A percentile compares a stretch with the other conserved stretches of the same genome.
phyloP scores from a whole-genome alignment of 108 stramenopile genomes.

The Schizochytrium sp. region DNA sequence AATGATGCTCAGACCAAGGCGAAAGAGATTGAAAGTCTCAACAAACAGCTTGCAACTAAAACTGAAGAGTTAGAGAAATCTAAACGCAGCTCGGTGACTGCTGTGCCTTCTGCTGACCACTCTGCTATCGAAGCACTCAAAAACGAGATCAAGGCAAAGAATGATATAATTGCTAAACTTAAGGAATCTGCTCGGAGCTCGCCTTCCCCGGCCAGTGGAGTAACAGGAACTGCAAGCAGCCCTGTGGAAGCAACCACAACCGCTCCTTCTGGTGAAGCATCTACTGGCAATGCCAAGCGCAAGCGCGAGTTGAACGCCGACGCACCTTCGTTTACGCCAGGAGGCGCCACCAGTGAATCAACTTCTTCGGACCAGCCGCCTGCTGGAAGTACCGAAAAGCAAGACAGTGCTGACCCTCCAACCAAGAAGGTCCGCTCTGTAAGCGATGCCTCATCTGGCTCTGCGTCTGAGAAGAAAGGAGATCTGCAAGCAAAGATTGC shows the following conservation, averaged over 20 bases:
- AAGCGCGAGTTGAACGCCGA: slow-evolving; percentile 50
- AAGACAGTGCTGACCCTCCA: neutral
- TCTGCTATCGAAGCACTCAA: neutral
- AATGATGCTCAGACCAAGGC: slow-evolving; percentile 10
- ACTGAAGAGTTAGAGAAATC: slow-evolving; percentile 23
- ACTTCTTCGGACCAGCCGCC: neutral
- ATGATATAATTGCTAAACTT: neutral
- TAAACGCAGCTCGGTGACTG: too few relatives aligned
- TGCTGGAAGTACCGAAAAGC: neutral
- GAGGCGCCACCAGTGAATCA: neutral
- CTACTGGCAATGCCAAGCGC: neutral
- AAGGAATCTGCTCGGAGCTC: neutral
- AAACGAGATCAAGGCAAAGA: neutral
- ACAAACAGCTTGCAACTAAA: neutral
- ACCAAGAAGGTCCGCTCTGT: slow-evolving; percentile 10
- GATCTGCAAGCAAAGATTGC: slow-evolving; percentile 1
- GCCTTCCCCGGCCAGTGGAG: neutral
- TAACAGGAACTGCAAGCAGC: neutral
- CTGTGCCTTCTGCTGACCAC: neutral
- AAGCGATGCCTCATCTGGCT: slow-evolving; percentile 6
- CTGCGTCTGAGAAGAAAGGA: neutral
- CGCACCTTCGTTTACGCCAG: neutral
- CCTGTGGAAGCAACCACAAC: neutral
- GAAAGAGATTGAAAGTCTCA: slow-evolving; percentile 40
- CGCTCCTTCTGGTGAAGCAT: neutral